Evolutionary conservation across 306 rosid genomes (phyloP).

Genomic region (Comarum palustre): DNA sequence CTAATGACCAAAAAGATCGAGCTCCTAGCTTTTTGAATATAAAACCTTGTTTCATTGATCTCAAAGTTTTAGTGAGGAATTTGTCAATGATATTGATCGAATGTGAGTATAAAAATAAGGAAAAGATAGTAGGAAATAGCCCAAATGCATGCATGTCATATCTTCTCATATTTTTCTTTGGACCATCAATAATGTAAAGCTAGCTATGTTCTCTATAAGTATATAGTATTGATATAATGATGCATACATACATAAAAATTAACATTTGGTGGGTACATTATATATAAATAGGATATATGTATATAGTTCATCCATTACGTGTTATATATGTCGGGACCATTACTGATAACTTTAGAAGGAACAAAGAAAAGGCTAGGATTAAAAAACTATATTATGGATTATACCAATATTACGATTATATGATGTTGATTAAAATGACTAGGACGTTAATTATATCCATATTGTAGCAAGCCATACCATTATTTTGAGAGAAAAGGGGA

Average conservation of each 20-base stretch:
- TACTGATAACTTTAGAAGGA: background rate
- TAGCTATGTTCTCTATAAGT: background rate
- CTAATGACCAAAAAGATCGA: background rate
- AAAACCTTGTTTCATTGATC: background rate
- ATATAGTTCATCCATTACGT: background rate
- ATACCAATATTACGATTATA: too few species aligned
- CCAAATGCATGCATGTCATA: background rate
- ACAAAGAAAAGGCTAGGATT: too few species aligned
- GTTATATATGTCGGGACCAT: constrained; percentile 20
- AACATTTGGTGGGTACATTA: too few species aligned
- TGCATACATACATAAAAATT: background rate
- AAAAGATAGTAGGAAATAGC: background rate
- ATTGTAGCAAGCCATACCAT: too few species aligned
- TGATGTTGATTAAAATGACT: background rate
- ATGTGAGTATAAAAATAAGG: background rate
- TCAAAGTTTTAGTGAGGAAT: background rate
- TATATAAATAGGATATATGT: background rate
- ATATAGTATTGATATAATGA: background rate
- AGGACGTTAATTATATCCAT: background rate
- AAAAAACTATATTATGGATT: too few species aligned
- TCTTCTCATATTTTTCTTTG: background rate
- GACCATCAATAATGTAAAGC: constrained; percentile 7
- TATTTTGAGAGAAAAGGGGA: constrained; percentile 11
- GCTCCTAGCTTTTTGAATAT: background rate
- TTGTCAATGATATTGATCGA: background rate